Base-by-base conservation (phyloP, 2,329 filamentous ascomycete species). In the Macrophomina tecta region DNA sequence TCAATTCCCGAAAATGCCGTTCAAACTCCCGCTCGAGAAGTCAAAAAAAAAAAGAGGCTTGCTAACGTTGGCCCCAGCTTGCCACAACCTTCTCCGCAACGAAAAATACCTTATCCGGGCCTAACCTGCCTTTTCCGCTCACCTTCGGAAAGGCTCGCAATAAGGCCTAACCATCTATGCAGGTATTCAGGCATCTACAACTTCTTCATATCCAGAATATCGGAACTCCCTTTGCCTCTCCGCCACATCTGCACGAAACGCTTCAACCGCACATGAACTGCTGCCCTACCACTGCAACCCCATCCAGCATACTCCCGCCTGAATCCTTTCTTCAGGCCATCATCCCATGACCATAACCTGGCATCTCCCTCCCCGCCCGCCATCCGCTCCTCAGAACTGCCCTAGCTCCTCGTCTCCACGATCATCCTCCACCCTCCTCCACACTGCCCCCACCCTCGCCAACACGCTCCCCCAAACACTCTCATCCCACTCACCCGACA, bases 401-500 rank as follows among this genome's bases (percentile, higher is more conserved):
- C 14, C 55, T 2, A 45, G 23, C 36, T 48, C 56, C 6, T 34
- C 5, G 23, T 34, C 56, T 6, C 28, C 56, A 28, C 40, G 28
- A 23, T 48, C 56, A 40, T 60, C 70, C n/a, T 64, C 67, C 9
- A 55, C 68, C 69, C 70, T 74, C 69, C 69, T 73, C 73, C 73
- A 75, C 23, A 75, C 70, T 3, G 72, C 72, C 38, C 67, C 69
- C 4, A 74, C 65, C 62, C 73, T 68, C n/a, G 71, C 71, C 30
- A 75, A 62, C 40, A 74, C 68, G 66, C 72, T 69, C 5, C 70
- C 70, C 16, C 70, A 68, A 38, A 68, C 58, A 65, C 71, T 73
- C 30, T 65, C 66, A 11, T 66, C 66, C 53, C 53, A 68, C 51
- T 69, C 55, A 1, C 73, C 73, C 16, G 69, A 69, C 46, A 75